Evolutionary conservation across 2,329 filamentous ascomycete genomes (phyloP).

Genomic region (Amauroascus niger): DNA sequence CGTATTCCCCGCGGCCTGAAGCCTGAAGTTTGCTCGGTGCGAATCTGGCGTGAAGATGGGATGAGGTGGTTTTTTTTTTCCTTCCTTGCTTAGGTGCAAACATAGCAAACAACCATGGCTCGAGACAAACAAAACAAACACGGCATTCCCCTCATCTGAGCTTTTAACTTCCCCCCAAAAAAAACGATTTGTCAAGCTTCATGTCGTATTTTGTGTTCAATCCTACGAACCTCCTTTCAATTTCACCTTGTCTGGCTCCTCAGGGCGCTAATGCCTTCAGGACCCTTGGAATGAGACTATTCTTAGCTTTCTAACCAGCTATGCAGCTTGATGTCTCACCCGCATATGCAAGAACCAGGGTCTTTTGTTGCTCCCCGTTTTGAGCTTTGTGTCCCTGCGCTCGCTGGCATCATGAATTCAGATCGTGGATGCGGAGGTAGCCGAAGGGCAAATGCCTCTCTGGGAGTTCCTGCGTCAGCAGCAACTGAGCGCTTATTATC

Average conservation of each 20-base stretch:
- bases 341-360: slow-evolving; percentile 1
- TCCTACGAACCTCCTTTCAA: slow-evolving; percentile 3
- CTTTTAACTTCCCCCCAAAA: too few species aligned
- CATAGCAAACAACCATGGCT: neutral
- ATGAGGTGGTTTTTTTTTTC: too few species aligned
- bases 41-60: too few species aligned
- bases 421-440: neutral
- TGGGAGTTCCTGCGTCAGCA: neutral
- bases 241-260: neutral
- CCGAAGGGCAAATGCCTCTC: neutral
- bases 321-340: slow-evolving; percentile 3
- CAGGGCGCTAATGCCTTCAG: neutral
- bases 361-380: neutral
- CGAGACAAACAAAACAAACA: slow-evolving; percentile 1
- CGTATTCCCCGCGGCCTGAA: neutral
- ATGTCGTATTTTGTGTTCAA: neutral
- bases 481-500: neutral
- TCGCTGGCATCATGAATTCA: neutral
- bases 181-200: too few species aligned
- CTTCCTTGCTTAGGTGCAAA: neutral
- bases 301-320: neutral
- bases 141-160: too few species aligned
- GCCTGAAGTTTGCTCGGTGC: neutral
- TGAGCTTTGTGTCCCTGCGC: neutral
- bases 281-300: neutral